Evolutionary conservation across 768 basidiomycete genomes (phyloP), one percentile per base, ranked within the genome.

Genomic region (Boletales sp.): DNA sequence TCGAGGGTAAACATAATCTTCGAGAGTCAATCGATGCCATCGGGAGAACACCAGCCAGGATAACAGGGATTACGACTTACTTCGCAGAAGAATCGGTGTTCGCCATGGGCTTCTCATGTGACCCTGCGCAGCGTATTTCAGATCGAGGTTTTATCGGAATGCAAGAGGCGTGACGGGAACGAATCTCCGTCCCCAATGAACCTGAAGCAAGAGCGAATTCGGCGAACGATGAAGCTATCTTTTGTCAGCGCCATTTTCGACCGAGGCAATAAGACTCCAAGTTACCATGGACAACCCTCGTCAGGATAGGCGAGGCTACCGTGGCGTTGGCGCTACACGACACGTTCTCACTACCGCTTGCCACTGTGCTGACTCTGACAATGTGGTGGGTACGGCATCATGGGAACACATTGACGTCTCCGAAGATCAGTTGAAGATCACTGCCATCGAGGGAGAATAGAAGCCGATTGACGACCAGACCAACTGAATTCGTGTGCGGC

Each of bases 401-500:
- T 12, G 39, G 25, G 25, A 28, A 5, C 10, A 21, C 37, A 46
- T 13, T 40, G 49, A 52, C 37, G 41, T 32, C 25, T 28, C 25
- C 50, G 60, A 62, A 64, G 54, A 63, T 64, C 62, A 54, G 52
- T 63, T 54, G 62, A 60, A 60, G 62, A 64, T 64, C 64, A 54
- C 55, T 65, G 36, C 58, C 46, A 42, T 56, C 43, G 62, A 46
- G 49, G 49, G 62, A 37, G 50, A 58, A 58, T 48, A 47, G 60
- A 65, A 63, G 58, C n/a, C 38, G 50, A 65, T 63, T 55, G 48
- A 57, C 62, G 50, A 50, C 39, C 42, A 32, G 39, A 32, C 25
- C 52, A 31, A 50, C 44, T 49, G 35, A 33, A 44, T 47, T 35
- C 48, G 18, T 28, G 40, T 17, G 31, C 35, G 45, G 45, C 36